phyloP scores from a whole-genome alignment of 2,329 filamentous ascomycete genomes.

The Zymoseptoria passerinii region DNA sequence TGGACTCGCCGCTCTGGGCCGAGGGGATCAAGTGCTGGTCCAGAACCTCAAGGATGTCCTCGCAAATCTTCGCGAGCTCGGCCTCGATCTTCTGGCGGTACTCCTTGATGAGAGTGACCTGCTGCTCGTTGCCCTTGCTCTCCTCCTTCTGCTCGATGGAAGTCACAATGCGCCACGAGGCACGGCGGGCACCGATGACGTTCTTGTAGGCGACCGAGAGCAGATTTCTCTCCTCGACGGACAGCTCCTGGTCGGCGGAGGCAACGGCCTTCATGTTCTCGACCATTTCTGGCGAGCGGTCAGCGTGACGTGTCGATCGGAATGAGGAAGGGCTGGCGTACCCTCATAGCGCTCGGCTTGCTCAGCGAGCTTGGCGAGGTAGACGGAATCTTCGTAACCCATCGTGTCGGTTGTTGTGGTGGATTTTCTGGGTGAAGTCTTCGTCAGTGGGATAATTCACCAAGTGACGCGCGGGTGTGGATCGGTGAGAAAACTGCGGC shows the following conservation, averaged over 20 bases:
- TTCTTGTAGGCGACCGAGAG: constrained; percentile 99
- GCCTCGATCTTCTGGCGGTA: constrained; percentile 98
- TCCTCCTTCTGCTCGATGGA: constrained; percentile 99
- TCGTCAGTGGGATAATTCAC: background rate
- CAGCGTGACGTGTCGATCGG: constrained; percentile 31
- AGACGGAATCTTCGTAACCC: constrained; percentile 99
- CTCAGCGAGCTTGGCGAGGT: constrained; percentile 99
- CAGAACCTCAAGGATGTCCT: constrained; percentile 91
- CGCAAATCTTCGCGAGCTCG: constrained; percentile 94
- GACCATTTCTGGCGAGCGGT: constrained; percentile 73
- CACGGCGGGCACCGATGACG: constrained; percentile 92
- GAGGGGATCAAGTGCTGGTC: constrained; percentile 91
- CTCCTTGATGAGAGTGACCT: constrained; percentile 89
- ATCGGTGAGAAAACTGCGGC: background rate
- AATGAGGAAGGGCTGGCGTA: constrained; percentile 35
- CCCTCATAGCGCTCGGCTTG: constrained; percentile 99
- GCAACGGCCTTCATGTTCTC: constrained; percentile 99
- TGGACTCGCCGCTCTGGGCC: constrained; percentile 91
- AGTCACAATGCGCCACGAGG: constrained; percentile 96
- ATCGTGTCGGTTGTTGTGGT: constrained; percentile 45
- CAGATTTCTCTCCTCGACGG: constrained; percentile 93
- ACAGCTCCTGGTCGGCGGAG: constrained; percentile 59
- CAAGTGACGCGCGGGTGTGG: background rate
- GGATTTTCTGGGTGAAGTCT: background rate
- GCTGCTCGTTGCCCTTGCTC: constrained; percentile 90